Base-by-base conservation (phyloP, 768 basidiomycete genomes). In the Nevesoporus exiguus region DNA sequence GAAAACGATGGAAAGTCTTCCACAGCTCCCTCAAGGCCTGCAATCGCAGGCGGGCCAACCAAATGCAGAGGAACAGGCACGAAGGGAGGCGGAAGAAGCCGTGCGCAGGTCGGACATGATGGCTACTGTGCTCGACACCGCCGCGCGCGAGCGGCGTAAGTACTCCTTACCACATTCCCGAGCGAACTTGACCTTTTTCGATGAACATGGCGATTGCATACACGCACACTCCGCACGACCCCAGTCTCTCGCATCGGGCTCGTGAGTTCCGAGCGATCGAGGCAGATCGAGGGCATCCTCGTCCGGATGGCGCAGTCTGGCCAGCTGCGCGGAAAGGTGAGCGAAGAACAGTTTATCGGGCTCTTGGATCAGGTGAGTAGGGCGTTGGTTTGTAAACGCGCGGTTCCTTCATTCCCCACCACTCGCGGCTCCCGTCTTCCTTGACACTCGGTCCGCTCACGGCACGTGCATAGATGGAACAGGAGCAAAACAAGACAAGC, bases 161-260 rank as follows among this genome's bases (percentile, higher is more conserved):
- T 68, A 27, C 19, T 24, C 41, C 21, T n/a, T 27, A 9, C 19
- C 34, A 29, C 34, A 11, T 29, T 19, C 37, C 27, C 22, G 25
- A 29, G 29, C 37, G 9, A 34, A 39, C 46, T 49, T 52, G 22
- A 59, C 24, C 17, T 9, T 10, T 30, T 50, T 43, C 33, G 36
- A 49, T 30, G 43, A 17, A 33, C 47, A 40, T 19, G 46, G 22
- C 17, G 48, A 19, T 27, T n/a, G 21, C 19, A n/a, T 9, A 9
- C 37, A 27, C 47, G 17, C 15, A 15, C 15, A 40, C 9, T 19
- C 27, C 24, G 44, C 13, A 36, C 44, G 24, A 25, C 47, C n/a
- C 24, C 64, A 96, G 93, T 95, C 52, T 85, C 90, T 10, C 84
- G 94, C 46, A 95, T 96, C 58, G 81, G 86, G 5, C 82, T 96